A percentile compares a stretch with the other conserved stretches of the same genome.
Evolutionary conservation across 2,329 filamentous ascomycete species (phyloP).

Genomic region (Alternaria sp.): DNA sequence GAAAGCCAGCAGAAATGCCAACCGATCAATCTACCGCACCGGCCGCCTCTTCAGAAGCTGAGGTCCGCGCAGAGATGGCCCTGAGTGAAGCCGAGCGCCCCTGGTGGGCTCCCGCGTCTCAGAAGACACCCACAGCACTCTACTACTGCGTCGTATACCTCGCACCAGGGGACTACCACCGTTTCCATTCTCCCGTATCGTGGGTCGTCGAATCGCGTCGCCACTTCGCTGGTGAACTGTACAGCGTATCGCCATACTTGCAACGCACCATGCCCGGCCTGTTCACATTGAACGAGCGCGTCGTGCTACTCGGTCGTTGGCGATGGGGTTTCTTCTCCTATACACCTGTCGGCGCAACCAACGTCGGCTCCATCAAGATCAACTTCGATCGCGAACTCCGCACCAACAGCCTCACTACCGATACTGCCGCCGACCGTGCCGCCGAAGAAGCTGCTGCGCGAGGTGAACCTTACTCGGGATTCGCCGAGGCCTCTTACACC

Average conservation of each 20-base stretch:
- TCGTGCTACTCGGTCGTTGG: constrained; percentile 93
- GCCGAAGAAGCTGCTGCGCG: constrained; percentile 78
- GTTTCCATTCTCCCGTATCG: constrained; percentile 92
- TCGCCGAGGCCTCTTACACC: constrained; percentile 88
- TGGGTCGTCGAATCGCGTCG: constrained; percentile 95
- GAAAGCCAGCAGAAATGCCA: constrained; percentile 60
- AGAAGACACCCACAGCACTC: constrained; percentile 67
- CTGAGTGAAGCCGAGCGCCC: constrained; percentile 67
- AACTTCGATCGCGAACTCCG: constrained; percentile 96
- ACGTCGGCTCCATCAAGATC: constrained; percentile 94
- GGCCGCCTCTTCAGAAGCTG: constrained; percentile 76
- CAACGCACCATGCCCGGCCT: constrained; percentile 91
- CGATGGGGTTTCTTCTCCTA: constrained; percentile 97
- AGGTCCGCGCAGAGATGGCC: constrained; percentile 85
- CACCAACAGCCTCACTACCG: constrained; percentile 89
- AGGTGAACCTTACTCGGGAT: constrained; percentile 88
- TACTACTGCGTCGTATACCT: constrained; percentile 97
- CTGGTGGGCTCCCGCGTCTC: constrained; percentile 57
- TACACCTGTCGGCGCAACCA: constrained; percentile 94
- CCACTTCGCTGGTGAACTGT: constrained; percentile 97
- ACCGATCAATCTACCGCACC: constrained; percentile 77
- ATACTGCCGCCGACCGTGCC: constrained; percentile 87
- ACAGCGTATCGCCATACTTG: constrained; percentile 92
- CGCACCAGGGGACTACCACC: constrained; percentile 96
- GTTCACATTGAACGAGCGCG: constrained; percentile 95